Base-by-base conservation (phyloP, 2,329 filamentous ascomycete species). In the Colletotrichum sp. region DNA sequence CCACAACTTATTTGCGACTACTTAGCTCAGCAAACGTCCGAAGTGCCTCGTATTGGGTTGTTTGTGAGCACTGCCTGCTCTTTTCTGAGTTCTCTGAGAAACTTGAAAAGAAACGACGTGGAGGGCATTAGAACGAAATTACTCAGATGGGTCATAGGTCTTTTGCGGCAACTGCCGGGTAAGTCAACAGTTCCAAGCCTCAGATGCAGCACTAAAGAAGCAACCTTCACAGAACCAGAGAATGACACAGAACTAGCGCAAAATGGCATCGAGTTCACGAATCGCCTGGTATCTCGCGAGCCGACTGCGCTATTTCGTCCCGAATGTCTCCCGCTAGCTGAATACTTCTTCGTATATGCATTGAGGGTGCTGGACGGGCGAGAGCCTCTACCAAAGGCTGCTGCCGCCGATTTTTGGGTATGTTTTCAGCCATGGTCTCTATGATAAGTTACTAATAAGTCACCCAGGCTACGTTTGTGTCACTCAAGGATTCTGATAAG, bases 381-480 rank as follows among this genome's bases (percentile, higher is more conserved):
- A 34, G 95, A 97, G 75, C 92, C 94, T 1, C 86, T 98, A 12
- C 94, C 95, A 0, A 98, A 97, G 84, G 90, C 90, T 34, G 91
- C 94, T 4, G 91, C 95, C 2, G 91, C 93, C 10, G 92, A 94
- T 32, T 95, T 98, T 77, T 97, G 95, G 94, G 92, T 94, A 84
- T 79, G 88, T 81, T 68, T 73, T 32, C 28, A 24, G 1, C 28
- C 18, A 30, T 16, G 10, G 15, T 15, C n/a, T 36, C 6, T 7
- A 18, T 8, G 12, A 24, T 24, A 10, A 28, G 34, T 12, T 78
- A 15, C 72, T 63, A 30, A 71, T n/a, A n/a, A 24, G 30, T 57
- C 15, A 52, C 10, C 10, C 65, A 93, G 91, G 86, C 88, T 6
- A 87, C 86, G 2, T 92, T 92, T 80, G 86, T 92, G 30, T 82